A percentile compares a stretch with the other conserved stretches of the same genome.
These are phyloP conservation scores for Ensete ventricosum DNA, from an alignment of 176 grass and related monocot genomes.

Conservation along the genomic window DNA sequence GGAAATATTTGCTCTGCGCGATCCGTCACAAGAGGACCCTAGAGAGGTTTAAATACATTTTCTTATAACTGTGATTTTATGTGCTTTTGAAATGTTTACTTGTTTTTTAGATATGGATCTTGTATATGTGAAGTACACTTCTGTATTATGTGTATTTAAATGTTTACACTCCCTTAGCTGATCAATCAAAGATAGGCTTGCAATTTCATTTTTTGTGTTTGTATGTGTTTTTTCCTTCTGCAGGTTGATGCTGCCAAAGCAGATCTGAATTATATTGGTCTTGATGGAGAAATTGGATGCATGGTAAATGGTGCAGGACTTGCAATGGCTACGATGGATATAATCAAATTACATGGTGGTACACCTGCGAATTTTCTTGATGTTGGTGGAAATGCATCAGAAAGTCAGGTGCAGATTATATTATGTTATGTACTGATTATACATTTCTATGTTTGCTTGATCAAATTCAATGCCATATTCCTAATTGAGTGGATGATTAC, in stretches of 20 bases:
- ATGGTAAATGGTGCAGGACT: conserved; percentile 99
- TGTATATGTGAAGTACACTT: background rate
- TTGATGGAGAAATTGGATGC: conserved; percentile 99
- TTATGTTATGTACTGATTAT: background rate
- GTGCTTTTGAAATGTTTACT: conserved; percentile 4
- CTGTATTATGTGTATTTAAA: background rate
- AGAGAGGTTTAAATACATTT: conserved; percentile 49
- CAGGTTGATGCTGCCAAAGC: conserved; percentile 33
- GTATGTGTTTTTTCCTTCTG: conserved; percentile 14
- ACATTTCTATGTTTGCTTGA: too few species aligned
- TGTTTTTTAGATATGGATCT: background rate
- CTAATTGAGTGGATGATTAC: too few species aligned
- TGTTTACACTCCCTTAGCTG: background rate
- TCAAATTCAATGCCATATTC: too few species aligned
- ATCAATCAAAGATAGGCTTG: background rate
- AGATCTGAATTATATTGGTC: conserved; percentile 87
- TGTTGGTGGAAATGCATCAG: conserved; percentile 96
- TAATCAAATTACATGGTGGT: conserved; percentile 97
- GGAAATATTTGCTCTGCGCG: conserved; percentile 84
- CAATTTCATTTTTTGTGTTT: conserved; percentile 13
- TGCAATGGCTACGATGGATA: conserved; percentile 99
- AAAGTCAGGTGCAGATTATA: conserved; percentile 60
- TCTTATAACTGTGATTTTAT: conserved; percentile 1
- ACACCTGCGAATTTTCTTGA: conserved; percentile 99
- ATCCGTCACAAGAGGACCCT: conserved; percentile 94